Evolutionary conservation across 331 rosid species (phyloP).

Genomic region (Rhamnella rubrinervis): DNA sequence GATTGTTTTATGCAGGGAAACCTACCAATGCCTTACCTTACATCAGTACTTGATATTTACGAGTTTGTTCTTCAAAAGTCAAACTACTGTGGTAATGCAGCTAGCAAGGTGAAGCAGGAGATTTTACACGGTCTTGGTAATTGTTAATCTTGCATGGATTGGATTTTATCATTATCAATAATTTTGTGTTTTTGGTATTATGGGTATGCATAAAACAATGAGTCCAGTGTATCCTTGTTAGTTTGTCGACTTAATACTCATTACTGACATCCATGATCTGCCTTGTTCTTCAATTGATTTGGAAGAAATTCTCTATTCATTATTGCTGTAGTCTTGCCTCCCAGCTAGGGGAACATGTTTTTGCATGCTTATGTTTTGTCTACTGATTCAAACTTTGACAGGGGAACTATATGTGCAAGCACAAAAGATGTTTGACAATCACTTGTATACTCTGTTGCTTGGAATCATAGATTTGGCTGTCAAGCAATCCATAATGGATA

Average conservation of each 20-base stretch:
- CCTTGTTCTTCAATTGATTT: background rate
- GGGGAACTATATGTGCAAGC: slow-evolving; percentile 93
- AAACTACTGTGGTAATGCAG: slow-evolving; percentile 56
- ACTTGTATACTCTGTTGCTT: slow-evolving; percentile 64
- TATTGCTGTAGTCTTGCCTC: slow-evolving; percentile 1
- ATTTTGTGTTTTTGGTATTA: background rate
- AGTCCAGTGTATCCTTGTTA: background rate
- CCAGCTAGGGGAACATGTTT: background rate
- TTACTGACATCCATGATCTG: background rate
- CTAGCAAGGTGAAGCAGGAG: slow-evolving; percentile 91
- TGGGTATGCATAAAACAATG: background rate
- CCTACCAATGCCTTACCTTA: slow-evolving; percentile 76
- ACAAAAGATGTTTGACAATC: slow-evolving; percentile 68
- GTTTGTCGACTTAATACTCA: background rate
- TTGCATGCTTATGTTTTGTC: slow-evolving; percentile 14
- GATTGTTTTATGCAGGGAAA: slow-evolving; percentile 66
- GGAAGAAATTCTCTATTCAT: background rate
- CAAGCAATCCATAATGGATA: slow-evolving; percentile 62
- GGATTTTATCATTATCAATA: background rate
- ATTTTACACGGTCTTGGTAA: slow-evolving; percentile 94
- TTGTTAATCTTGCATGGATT: slow-evolving; percentile 27
- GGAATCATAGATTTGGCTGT: slow-evolving; percentile 63
- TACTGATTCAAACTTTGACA: slow-evolving; percentile 30
- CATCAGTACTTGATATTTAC: slow-evolving; percentile 72
- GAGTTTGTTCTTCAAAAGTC: slow-evolving; percentile 78